Conservation (phyloP, 1,139 yeast species). For the Candida labiduridarum region DNA sequence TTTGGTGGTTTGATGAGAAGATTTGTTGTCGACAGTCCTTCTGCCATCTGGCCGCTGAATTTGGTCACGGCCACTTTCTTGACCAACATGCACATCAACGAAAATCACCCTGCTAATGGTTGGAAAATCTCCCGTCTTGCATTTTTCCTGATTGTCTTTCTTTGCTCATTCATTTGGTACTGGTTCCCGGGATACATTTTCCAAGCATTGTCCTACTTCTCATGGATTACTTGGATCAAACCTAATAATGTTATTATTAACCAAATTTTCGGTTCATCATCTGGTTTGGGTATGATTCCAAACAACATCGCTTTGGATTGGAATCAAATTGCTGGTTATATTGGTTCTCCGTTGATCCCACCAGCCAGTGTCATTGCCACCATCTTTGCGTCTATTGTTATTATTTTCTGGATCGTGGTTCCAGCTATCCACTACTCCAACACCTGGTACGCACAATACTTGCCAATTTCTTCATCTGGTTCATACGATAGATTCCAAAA, state of each 20-base stretch:
- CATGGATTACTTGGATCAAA: constrained; percentile 46
- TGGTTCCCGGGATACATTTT: constrained; percentile 48
- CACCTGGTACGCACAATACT: constrained; percentile 46
- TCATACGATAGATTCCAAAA: constrained; percentile 42
- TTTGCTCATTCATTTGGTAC: constrained; percentile 36
- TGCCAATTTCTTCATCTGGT: constrained; percentile 44
- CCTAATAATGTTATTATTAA: constrained; percentile 52
- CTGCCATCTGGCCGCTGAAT: constrained; percentile 70
- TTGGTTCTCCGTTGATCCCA: constrained; percentile 68
- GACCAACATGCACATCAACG: constrained; percentile 63
- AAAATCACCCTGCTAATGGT: constrained; percentile 54
- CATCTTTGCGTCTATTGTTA: constrained; percentile 46
- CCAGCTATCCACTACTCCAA: constrained; percentile 47
- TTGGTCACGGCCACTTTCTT: constrained; percentile 48
- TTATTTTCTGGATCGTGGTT: constrained; percentile 44
- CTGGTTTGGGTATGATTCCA: constrained; percentile 68
- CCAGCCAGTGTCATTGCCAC: constrained; percentile 62
- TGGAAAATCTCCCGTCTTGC: constrained; percentile 43
- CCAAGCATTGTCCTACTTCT: constrained; percentile 37
- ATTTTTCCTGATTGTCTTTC: constrained; percentile 33
- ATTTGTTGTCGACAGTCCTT: constrained; percentile 61
- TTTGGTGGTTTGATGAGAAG: constrained; percentile 62
- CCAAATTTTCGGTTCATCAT: constrained; percentile 60
- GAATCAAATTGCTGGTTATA: constrained; percentile 54
- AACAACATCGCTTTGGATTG: constrained; percentile 40